Percentiles rank a stretch among this genome's conserved stretches.
These are phyloP conservation scores for Ogataea allantospora DNA, from an alignment of 805 yeast species.

Conservation along the genomic window DNA sequence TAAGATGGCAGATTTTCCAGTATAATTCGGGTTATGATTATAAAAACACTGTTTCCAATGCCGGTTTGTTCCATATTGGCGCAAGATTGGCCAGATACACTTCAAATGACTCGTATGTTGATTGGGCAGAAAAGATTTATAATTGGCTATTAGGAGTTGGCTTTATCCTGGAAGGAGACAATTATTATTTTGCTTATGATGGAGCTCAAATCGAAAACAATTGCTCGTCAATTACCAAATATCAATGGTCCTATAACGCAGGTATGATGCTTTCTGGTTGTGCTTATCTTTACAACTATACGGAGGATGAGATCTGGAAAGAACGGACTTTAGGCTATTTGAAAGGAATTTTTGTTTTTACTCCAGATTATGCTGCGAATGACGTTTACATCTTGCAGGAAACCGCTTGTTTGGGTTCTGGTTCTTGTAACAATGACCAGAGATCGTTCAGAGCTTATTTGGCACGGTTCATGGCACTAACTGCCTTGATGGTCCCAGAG, in stretches of 20 bases:
- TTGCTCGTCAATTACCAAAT: conserved; percentile 57
- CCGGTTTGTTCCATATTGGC: conserved; percentile 81
- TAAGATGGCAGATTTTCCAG: conserved; percentile 93
- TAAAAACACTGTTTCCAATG: conserved; percentile 89
- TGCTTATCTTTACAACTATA: conserved; percentile 76
- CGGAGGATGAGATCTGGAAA: conserved; percentile 65
- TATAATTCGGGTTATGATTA: conserved; percentile 95
- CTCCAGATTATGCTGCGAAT: conserved; percentile 37
- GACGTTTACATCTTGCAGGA: conserved; percentile 60
- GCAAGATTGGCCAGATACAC: conserved; percentile 86
- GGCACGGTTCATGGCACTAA: conserved; percentile 68
- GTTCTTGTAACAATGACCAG: conserved; percentile 80
- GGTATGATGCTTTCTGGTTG: conserved; percentile 77
- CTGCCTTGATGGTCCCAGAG: conserved; percentile 69
- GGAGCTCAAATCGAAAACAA: conserved; percentile 61
- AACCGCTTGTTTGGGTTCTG: conserved; percentile 71
- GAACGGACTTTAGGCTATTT: conserved; percentile 56
- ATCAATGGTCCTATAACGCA: conserved; percentile 85
- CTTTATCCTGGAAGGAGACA: conserved; percentile 43
- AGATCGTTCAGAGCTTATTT: conserved; percentile 88
- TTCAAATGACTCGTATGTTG: conserved; percentile 66
- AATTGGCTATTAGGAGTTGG: conserved; percentile 68
- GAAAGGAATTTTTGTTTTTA: conserved; percentile 55
- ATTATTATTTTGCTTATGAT: conserved; percentile 57
- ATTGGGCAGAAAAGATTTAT: conserved; percentile 73